Percentiles rank a stretch among this genome's conserved stretches.
phyloP scores from a whole-genome alignment of 2,329 filamentous ascomycete genomes.

The Sordariomycetes sp. region DNA sequence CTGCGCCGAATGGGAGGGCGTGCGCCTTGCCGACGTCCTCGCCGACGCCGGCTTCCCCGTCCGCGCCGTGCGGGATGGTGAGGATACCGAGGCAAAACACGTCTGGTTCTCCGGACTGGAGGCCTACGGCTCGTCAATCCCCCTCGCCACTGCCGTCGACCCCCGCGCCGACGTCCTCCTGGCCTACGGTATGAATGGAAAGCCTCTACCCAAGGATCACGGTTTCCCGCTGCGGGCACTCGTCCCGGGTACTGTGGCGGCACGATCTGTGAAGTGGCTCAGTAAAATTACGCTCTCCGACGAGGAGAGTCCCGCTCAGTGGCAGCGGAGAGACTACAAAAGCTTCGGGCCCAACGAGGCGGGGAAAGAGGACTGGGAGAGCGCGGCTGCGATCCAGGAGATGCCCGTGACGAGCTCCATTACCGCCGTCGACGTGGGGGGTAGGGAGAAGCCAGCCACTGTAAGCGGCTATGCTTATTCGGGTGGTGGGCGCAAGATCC shows the following conservation, averaged over 20 bases:
- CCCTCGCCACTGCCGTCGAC: constrained; percentile 46
- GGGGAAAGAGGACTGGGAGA: constrained; percentile 48
- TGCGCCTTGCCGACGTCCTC: constrained; percentile 43
- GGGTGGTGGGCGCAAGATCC: constrained; percentile 53
- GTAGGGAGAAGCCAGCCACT: constrained; percentile 18
- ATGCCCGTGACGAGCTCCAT: constrained; percentile 60
- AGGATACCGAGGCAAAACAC: constrained; percentile 30
- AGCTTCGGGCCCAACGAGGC: constrained; percentile 53
- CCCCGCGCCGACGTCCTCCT: constrained; percentile 53
- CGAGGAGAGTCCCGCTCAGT: constrained; percentile 55
- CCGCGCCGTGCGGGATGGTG: constrained; percentile 18
- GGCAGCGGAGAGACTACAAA: constrained; percentile 60
- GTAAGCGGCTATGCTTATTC: constrained; percentile 58
- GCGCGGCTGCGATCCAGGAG: constrained; percentile 54
- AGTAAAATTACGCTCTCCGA: constrained; percentile 52
- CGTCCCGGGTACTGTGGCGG: constrained; percentile 56
- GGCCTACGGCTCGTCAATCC: constrained; percentile 52
- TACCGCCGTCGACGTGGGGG: constrained; percentile 26
- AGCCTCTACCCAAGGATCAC: constrained; percentile 51
- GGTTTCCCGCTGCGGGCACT: constrained; percentile 53
- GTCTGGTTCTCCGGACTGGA: constrained; percentile 49
- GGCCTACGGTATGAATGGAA: constrained; percentile 58
- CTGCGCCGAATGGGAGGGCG: constrained; percentile 48
- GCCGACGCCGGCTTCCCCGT: constrained; percentile 42
- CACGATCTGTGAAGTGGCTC: constrained; percentile 60